These are phyloP conservation scores for Fusarium albosuccineum DNA, from an alignment of 2,329 filamentous ascomycete genomes.

Conservation along the genomic window DNA sequence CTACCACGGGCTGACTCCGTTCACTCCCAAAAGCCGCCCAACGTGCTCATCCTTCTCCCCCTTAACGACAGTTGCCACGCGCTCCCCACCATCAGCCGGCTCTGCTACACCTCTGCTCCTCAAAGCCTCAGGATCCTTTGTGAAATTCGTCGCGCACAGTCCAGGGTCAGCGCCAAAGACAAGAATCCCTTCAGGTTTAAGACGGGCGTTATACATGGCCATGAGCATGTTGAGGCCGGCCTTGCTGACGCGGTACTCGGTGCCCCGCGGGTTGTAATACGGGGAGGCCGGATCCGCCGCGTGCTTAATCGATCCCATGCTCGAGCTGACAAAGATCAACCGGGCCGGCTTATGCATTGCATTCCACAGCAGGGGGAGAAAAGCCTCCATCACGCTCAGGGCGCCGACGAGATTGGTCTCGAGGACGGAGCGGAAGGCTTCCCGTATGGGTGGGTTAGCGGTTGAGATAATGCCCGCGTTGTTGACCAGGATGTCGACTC, in stretches of 20 bases:
- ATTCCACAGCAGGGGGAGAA: slow-evolving; percentile 10
- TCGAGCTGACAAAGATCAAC: slow-evolving; percentile 20
- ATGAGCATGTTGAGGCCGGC: slow-evolving; percentile 28
- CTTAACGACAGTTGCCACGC: slow-evolving; percentile 2
- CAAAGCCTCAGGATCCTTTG: neutral
- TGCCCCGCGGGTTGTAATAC: neutral
- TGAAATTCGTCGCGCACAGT: slow-evolving; percentile 22
- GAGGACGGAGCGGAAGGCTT: slow-evolving; percentile 4
- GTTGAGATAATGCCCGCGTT: slow-evolving; percentile 6
- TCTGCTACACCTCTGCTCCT: slow-evolving; percentile 7
- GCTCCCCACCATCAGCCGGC: slow-evolving; percentile 1
- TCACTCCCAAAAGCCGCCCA: neutral
- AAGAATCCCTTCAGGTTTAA: slow-evolving; percentile 4
- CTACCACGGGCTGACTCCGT: slow-evolving; percentile 16
- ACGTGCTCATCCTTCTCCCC: slow-evolving; percentile 5
- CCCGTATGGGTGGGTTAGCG: neutral
- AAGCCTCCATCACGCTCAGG: neutral
- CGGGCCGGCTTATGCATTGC: slow-evolving; percentile 13
- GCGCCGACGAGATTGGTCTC: slow-evolving; percentile 22
- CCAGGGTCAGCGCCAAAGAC: slow-evolving; percentile 15
- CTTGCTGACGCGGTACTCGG: slow-evolving; percentile 18
- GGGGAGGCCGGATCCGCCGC: slow-evolving; percentile 1
- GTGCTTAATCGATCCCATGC: slow-evolving; percentile 13
- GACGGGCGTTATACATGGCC: slow-evolving; percentile 6
- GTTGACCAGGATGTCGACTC: slow-evolving; percentile 21